Evolutionary conservation across 1,139 yeast genomes (phyloP).

Genomic region (Fermentozyma sake): DNA sequence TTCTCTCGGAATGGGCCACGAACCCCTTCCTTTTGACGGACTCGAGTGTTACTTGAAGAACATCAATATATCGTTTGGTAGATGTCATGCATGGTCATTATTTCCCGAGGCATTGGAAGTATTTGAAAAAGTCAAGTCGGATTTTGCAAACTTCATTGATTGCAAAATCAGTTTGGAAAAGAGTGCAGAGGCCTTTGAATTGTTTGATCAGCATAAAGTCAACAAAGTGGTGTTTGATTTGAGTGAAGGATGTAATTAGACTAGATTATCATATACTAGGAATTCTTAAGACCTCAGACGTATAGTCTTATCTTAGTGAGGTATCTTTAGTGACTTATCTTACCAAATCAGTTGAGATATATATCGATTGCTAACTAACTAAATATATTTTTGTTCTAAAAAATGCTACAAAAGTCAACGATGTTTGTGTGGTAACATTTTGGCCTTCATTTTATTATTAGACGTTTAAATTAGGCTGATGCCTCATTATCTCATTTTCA

Average conservation of each 20-base stretch:
- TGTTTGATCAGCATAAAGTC: slow-evolving; percentile 52
- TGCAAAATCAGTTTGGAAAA: slow-evolving; percentile 39
- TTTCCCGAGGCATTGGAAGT: slow-evolving; percentile 50
- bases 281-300: too few species aligned
- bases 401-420: too few species aligned
- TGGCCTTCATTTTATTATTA: too few species aligned
- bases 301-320: too few species aligned
- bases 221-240: slow-evolving; percentile 50
- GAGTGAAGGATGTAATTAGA: too few species aligned
- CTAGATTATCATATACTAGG: not conserved
- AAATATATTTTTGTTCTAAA: too few species aligned
- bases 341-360: too few species aligned
- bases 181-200: slow-evolving; percentile 43
- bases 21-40: slow-evolving; percentile 52
- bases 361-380: too few species aligned
- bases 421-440: too few species aligned
- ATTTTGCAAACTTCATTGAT: slow-evolving; percentile 49
- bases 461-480: too few species aligned
- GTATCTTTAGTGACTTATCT: too few species aligned
- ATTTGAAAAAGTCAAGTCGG: slow-evolving; percentile 40
- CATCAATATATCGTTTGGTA: slow-evolving; percentile 55
- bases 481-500: too few species aligned
- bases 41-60: slow-evolving; percentile 57
- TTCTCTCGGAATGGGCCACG: slow-evolving; percentile 62
- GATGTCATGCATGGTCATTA: slow-evolving; percentile 60